Evolutionary conservation across 2,329 filamentous ascomycete species (phyloP).

Genomic region (Acephala macrosclerotiorum): DNA sequence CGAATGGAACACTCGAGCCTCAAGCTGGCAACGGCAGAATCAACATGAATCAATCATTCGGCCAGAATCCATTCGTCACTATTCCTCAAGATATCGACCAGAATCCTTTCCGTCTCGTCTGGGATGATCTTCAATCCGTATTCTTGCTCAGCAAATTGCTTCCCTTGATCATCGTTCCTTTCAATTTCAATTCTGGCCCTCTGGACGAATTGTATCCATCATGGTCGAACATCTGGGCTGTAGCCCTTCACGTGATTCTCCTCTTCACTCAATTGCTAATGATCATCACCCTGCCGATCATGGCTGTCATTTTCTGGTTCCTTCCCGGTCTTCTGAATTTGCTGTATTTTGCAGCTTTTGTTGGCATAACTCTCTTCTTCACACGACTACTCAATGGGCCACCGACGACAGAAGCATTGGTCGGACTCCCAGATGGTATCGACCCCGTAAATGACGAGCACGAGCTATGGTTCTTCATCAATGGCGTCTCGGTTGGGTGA

Average conservation of each 20-base stretch:
- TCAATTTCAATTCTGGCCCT: conserved; percentile 57
- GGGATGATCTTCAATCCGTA: conserved; percentile 49
- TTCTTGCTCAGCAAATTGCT: conserved; percentile 48
- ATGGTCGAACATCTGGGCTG: conserved; percentile 60
- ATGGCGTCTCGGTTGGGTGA: conserved; percentile 72
- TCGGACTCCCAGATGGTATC: conserved; percentile 61
- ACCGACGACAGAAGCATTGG: conserved; percentile 51
- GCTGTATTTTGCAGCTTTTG: conserved; percentile 50
- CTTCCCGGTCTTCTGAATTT: conserved; percentile 55
- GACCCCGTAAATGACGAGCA: conserved; percentile 55
- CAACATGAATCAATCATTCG: conserved; percentile 28
- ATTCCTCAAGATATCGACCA: conserved; percentile 28
- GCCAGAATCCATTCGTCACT: conserved; percentile 29
- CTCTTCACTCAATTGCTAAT: conserved; percentile 64
- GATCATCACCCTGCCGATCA: conserved; percentile 60
- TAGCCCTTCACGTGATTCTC: conserved; percentile 66
- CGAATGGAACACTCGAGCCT: neutral
- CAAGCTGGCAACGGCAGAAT: conserved; percentile 20
- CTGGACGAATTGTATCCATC: conserved; percentile 72
- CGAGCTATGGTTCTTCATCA: conserved; percentile 81
- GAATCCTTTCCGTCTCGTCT: conserved; percentile 47
- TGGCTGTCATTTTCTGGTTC: conserved; percentile 46
- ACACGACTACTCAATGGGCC: conserved; percentile 61
- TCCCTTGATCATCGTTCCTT: conserved; percentile 65
- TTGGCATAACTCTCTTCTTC: conserved; percentile 57